Base-by-base conservation (phyloP, 2,329 filamentous ascomycete species). In the Scytalidium lignicola region DNA sequence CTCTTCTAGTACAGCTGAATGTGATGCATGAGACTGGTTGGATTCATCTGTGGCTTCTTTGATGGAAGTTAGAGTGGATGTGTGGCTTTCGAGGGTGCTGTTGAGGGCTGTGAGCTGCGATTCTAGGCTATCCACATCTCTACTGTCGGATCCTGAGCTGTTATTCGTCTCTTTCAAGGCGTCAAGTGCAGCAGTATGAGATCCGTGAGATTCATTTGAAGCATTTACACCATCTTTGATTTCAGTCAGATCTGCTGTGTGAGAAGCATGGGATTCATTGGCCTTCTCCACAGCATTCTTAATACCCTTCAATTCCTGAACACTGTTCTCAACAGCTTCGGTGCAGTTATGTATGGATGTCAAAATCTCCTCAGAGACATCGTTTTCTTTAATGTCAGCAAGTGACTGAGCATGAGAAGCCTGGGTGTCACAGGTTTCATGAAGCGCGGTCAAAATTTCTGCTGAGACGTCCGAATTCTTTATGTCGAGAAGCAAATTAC, bases 361-460 rank as follows among this genome's bases (percentile, higher is more conserved):
- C 42, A 65, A 52, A 32, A 65, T 60, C 41, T 65, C 61, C 23
- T 58, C 60, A 47, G 56, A 61, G 1, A 65, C 55, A 54, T 65
- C 59, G 2, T 52, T 49, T 45, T 64, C 58, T 43, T 54, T 48
- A 5, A 64, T 54, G 28, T 61, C 60, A 12, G 48, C 37, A 3
- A 65, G 53, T 7, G 56, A 29, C 19, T 51, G 51, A n/a, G 46
- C 45, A 22, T 59, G 56, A 10, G 48, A 48, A 9, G 55, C 49
- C 29, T 59, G 55, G 3, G 48, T 41, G 26, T 61, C 56, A 5
- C 49, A 54, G 20, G 58, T 37, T 23, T 58, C 56, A 43, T 62
- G 58, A 2, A 65, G 49, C 13, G 58, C 51, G n/a, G 60, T 63
- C 12, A 65, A 48, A 8, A 64, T 62, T 32, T 64, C 62, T 10